These are phyloP conservation scores for Xylaria sp. DNA, from an alignment of 2,329 filamentous ascomycete genomes.

Conservation along the genomic window DNA sequence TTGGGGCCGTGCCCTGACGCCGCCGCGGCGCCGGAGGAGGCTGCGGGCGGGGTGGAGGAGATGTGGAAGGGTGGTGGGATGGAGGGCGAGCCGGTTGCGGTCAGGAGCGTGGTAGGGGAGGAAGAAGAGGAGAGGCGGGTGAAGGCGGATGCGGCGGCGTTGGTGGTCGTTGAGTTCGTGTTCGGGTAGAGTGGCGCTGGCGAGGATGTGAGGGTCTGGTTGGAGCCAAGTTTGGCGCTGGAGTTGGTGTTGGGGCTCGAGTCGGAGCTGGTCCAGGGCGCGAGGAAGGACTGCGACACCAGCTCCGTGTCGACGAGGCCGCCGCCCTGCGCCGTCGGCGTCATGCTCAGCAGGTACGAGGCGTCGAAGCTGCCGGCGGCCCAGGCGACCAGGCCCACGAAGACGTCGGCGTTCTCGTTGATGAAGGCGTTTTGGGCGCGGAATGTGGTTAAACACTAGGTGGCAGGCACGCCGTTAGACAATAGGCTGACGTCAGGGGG, in stretches of 20 bases:
- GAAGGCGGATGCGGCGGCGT: constrained; percentile 3
- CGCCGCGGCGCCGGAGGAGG: background rate
- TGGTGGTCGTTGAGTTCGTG: background rate
- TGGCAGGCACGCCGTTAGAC: constrained; percentile 4
- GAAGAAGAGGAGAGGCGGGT: constrained; percentile 10
- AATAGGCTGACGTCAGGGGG: background rate
- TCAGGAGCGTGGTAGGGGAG: constrained; percentile 18
- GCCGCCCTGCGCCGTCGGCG: constrained; percentile 40
- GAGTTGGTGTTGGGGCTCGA: constrained; percentile 9
- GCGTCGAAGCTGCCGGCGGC: constrained; percentile 48
- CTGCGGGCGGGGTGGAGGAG: background rate
- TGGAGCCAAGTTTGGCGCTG: constrained; percentile 1
- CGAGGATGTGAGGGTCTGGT: background rate
- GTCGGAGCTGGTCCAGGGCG: constrained; percentile 35
- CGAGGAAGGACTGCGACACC: constrained; percentile 47
- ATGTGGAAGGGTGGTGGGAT: background rate
- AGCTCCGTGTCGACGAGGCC: constrained; percentile 44
- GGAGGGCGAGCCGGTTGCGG: constrained; percentile 20
- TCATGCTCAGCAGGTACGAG: constrained; percentile 48
- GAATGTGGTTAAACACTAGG: constrained; percentile 46
- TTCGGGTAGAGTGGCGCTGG: background rate
- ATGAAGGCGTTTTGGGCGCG: constrained; percentile 52
- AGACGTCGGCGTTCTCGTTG: constrained; percentile 50
- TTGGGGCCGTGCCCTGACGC: background rate
- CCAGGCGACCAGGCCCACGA: constrained; percentile 51